A percentile compares a stretch with the other conserved stretches of the same genome.
phyloP scores from a whole-genome alignment of 2,329 filamentous ascomycete genomes.

The Catunica adiposa region DNA sequence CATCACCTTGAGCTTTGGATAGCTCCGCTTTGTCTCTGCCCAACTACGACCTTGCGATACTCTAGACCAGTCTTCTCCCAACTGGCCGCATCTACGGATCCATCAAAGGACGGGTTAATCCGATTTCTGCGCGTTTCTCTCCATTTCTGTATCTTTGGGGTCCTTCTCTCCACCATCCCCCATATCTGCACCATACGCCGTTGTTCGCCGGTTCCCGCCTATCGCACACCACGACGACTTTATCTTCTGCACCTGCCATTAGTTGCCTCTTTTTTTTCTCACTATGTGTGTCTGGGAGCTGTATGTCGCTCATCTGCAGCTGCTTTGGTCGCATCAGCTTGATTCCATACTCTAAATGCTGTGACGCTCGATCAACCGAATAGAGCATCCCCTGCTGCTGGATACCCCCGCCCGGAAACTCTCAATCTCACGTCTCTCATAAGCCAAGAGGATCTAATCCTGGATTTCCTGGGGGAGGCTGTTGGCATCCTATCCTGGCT shows the following conservation, averaged over 20 bases:
- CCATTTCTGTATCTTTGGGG: not conserved
- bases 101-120: no score
- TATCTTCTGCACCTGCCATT: not conserved
- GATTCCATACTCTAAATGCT: not conserved
- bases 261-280: not conserved
- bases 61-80: not conserved
- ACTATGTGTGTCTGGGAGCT: not conserved
- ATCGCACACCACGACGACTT: not conserved
- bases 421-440: not conserved
- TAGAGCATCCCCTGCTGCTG: not conserved
- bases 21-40: not conserved
- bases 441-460: not conserved
- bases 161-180: not conserved
- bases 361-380: not conserved
- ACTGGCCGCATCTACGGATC: not conserved
- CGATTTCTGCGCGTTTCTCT: no score
- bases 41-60: not conserved
- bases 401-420: not conserved
- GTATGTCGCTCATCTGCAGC: not conserved
- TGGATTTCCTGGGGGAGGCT: not conserved
- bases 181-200: not conserved
- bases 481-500: not conserved
- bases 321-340: not conserved
- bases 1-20: not conserved
- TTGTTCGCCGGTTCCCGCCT: not conserved